Base-by-base conservation (phyloP, 768 basidiomycete species). In the Termitomyces titanicus region DNA sequence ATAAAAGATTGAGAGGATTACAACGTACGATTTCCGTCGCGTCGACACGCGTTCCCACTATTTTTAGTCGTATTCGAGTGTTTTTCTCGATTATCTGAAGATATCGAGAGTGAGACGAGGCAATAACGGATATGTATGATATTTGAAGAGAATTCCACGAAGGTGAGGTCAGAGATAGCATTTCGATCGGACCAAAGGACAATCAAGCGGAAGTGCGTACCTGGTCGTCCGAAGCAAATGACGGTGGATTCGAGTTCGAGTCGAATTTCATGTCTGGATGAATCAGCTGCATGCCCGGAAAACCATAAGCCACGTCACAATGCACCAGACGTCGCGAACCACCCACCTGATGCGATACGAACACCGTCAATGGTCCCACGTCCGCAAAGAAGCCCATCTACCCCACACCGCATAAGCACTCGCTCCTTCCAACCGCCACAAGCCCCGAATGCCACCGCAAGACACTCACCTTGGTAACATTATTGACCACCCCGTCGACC, bases 341-440 rank as follows among this genome's bases (percentile, higher is more conserved):
- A 72, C 82, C 58, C 59, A 97, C 96, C 75, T 97, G 95, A 63
- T 92, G 92, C 12, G 95, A 96, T 24, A 98, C 92, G 69, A 99
- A 99, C 46, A 97, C 93, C 24, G 85, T 84, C 56, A 98, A 68
- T 13, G 97, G 97, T 33, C 97, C 97, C 45, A 95, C 94, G 60
- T 97, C 94, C 49, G 92, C 93, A 62, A 98, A 98, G 74, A 99
- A 97, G 2, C 97, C 97, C 94, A 98, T 97, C 96, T 98, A 60
- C 18, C n/a, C 42, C 18, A 47, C 18, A 25, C 15, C 27, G 13
- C 27, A 49, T 45, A 25, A 47, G 46, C 18, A 22, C 20, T 27
- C 17, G 38, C 7, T 25, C 27, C n/a, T 25, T 17, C 1, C 11
- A 31, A 27, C 20, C 25, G n/a, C 40, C 15, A 27, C 40, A 20